Evolutionary conservation across 179 eudicot species (phyloP).

Genomic region (Spergularia azorica): DNA sequence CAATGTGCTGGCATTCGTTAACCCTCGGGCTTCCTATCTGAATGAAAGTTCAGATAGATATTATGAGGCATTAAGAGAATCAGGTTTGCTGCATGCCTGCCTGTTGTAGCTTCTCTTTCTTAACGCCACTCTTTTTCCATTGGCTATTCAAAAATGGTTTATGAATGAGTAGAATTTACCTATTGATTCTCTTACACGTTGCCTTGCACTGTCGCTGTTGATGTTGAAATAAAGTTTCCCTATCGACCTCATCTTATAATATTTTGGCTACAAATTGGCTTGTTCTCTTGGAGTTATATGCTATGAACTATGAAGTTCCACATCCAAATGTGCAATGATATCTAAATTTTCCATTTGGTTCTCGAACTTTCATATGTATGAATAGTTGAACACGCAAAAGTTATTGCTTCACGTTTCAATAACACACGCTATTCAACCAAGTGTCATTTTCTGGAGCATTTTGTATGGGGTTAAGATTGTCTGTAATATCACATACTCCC

Average conservation of each 20-base stretch:
- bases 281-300: not conserved
- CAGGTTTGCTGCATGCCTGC: not conserved
- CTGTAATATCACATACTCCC: not conserved
- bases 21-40: not conserved
- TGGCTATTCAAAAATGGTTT: not conserved
- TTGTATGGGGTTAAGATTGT: not conserved
- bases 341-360: not conserved
- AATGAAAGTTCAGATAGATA: not conserved
- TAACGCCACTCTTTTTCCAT: not conserved
- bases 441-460: not conserved
- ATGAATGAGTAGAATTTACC: too few species aligned
- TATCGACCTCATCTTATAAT: not conserved
- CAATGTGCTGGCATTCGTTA: not conserved
- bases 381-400: too few species aligned
- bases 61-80: not conserved
- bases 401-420: not conserved
- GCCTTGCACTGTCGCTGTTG: too few species aligned
- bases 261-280: not conserved
- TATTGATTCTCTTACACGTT: too few species aligned
- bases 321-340: not conserved
- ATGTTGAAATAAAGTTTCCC: not conserved
- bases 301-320: not conserved
- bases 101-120: not conserved
- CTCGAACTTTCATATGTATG: not conserved
- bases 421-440: not conserved